Evolutionary conservation across 2,329 filamentous ascomycete genomes (phyloP).

Genomic region (Calonectria hongkongensis): DNA sequence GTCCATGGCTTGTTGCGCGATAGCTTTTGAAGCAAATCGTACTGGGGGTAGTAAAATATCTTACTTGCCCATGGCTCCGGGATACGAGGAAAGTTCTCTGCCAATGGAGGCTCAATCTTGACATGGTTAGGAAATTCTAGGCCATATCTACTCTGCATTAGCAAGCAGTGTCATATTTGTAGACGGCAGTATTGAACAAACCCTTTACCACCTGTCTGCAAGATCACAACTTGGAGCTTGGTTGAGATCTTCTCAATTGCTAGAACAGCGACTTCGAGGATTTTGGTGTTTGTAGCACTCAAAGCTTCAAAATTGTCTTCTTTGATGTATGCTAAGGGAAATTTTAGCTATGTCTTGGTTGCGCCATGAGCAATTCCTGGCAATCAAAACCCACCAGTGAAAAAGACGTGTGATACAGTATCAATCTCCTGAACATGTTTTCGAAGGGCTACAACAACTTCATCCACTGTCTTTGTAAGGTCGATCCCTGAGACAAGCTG

Average conservation of each 20-base stretch:
- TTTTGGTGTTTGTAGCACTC: not conserved
- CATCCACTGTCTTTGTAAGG: not conserved
- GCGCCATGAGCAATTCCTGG: not conserved
- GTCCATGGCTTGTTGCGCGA: not conserved
- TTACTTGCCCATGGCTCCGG: constrained; percentile 9
- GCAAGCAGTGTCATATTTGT: no score
- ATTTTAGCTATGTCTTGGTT: not conserved
- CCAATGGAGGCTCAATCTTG: not conserved
- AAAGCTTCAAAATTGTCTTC: not conserved
- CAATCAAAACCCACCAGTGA: not conserved
- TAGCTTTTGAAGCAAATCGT: not conserved
- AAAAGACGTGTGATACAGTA: constrained; percentile 10
- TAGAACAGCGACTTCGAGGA: not conserved
- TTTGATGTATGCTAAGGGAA: not conserved
- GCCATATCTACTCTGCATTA: not conserved
- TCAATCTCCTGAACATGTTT: not conserved
- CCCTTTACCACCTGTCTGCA: constrained; percentile 11
- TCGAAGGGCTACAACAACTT: not conserved
- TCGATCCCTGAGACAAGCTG: constrained; percentile 9
- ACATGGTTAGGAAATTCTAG: not conserved
- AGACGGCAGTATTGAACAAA: not conserved
- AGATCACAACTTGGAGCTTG: not conserved
- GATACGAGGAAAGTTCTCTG: not conserved
- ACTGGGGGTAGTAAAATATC: constrained; percentile 3
- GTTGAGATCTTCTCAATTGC: not conserved